These are phyloP conservation scores for Syzygium jambos DNA, from an alignment of 345 rosid genomes.

Conservation along the genomic window DNA sequence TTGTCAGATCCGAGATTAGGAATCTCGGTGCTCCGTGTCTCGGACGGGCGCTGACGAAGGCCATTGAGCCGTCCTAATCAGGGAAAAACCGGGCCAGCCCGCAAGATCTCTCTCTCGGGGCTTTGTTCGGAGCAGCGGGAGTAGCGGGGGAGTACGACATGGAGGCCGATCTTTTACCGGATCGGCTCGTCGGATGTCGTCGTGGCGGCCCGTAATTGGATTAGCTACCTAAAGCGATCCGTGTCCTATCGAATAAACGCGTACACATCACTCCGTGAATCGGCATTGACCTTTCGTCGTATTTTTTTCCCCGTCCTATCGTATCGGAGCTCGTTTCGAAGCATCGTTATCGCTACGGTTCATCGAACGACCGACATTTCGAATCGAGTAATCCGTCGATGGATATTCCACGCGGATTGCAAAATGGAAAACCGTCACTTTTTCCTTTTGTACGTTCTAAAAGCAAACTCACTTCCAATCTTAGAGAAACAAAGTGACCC, in stretches of 20 bases:
- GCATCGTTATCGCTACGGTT: no score
- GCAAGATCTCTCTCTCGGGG: neutral
- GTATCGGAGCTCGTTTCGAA: neutral
- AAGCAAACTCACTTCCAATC: fast-evolving
- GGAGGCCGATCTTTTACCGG: neutral
- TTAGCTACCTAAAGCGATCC: fast-evolving
- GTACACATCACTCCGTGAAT: neutral
- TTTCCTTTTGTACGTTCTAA: neutral
- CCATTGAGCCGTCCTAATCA: neutral
- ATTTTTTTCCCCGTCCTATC: neutral
- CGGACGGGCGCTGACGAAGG: neutral
- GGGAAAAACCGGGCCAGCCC: neutral
- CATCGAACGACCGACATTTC: fast-evolving
- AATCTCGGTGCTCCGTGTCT: neutral
- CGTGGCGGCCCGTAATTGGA: neutral
- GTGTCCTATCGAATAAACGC: neutral
- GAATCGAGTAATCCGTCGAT: neutral
- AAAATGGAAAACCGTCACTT: neutral
- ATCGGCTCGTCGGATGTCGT: neutral
- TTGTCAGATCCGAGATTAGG: neutral
- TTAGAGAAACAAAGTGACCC: no score
- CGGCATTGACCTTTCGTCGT: neutral
- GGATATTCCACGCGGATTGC: neutral
- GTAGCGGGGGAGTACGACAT: neutral
- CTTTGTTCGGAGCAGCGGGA: neutral